phyloP scores from a whole-genome alignment of 768 basidiomycete species.

The Russula emetica region DNA sequence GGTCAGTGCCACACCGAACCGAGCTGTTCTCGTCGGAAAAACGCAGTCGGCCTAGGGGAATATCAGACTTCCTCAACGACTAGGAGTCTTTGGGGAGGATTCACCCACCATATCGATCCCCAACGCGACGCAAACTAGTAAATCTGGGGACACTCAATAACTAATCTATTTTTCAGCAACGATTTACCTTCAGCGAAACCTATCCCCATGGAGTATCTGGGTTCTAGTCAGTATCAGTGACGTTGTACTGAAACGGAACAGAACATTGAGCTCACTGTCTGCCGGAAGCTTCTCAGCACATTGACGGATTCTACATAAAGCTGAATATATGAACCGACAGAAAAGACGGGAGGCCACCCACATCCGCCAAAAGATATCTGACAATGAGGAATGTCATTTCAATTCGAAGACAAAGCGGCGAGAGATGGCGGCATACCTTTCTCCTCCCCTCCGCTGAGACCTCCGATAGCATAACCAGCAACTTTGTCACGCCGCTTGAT shows the following conservation, averaged over 20 bases:
- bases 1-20: slow-evolving; percentile 87
- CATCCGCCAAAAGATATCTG: slow-evolving; percentile 85
- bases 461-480: slow-evolving; percentile 89
- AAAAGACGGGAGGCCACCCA: slow-evolving; percentile 44
- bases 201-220: slow-evolving; percentile 89
- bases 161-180: background rate
- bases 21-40: slow-evolving; percentile 87
- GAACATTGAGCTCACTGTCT: slow-evolving; percentile 51
- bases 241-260: background rate
- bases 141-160: slow-evolving; percentile 44
- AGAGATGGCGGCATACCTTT: slow-evolving; percentile 52
- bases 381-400: background rate
- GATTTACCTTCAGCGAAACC: slow-evolving; percentile 81
- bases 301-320: slow-evolving; percentile 61
- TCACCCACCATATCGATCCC: slow-evolving; percentile 90
- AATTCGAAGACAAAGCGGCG: background rate
- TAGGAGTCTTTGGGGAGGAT: slow-evolving; percentile 20
- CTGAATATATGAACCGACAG: slow-evolving; percentile 24
- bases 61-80: background rate
- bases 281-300: slow-evolving; percentile 74
- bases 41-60: slow-evolving; percentile 77
- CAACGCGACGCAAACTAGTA: slow-evolving; percentile 86
- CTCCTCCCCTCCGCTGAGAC: slow-evolving; percentile 86
- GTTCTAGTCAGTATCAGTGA: slow-evolving; percentile 45
- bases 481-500: slow-evolving; percentile 66